Evolutionary conservation across 306 rosid species (phyloP), one percentile per base, ranked within the genome.

Genomic region (Vicia villosa): DNA sequence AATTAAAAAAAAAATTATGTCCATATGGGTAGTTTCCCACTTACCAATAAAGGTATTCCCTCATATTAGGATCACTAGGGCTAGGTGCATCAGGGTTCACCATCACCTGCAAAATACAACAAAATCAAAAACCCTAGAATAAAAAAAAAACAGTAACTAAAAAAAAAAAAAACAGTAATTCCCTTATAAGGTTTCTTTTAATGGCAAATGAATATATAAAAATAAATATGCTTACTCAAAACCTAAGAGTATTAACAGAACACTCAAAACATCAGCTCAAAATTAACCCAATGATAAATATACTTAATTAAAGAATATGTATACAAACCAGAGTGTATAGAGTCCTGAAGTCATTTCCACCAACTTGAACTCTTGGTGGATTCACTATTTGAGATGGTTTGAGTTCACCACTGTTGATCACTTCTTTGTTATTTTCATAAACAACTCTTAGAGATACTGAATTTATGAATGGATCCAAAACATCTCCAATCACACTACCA

Each of bases 11-110:
- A 26, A 1, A 28, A 28, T 46, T 5, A 2, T 7, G 9, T 46
- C 21, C 57, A 50, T 22, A 52, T 20, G 15, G 34, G 12, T 24
- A 42, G 42, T 4, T 14, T 24, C 14, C 21, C 40, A 42, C 56
- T 65, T 21, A 73, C 74, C 83, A 69, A 22, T 79, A 72, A 3
- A 79, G 50, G 50, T 74, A 80, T 56, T 74, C 83, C 47, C 69
- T 70, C 80, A 49, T 63, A 49, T 41, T 28, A 3, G 83, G 83
- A 9, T 80, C 7, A 57, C 61, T 56, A 11, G 83, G 80, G 70
- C 80, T 80, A 10, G 83, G 83, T 63, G 77, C 80, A 64, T 80
- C 83, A 15, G 77, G 83, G 52, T 74, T 73, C 61, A 74, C 80
- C 83, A 80, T 49, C 3, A 80, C 45, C 83, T 80, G 68, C 13